Evolutionary conservation across 768 basidiomycete species (phyloP).

Genomic region (Sistotremastrum suecicum): DNA sequence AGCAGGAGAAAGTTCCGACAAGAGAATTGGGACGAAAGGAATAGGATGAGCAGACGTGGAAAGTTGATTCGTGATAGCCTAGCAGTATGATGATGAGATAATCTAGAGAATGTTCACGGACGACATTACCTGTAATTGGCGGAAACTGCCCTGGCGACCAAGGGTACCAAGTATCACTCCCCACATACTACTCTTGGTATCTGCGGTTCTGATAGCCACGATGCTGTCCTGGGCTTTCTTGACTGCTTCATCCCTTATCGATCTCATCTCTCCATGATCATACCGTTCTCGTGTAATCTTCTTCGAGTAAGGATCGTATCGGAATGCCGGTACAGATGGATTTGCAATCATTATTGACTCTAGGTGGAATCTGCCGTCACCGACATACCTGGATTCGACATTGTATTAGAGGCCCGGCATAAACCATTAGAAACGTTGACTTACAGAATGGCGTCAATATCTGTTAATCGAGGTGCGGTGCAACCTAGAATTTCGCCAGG

Average conservation of each 20-base stretch:
- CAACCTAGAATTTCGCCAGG: constrained; percentile 97
- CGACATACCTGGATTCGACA: constrained; percentile 60
- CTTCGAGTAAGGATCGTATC: constrained; percentile 98
- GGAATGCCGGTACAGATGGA: constrained; percentile 84
- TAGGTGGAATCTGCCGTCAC: constrained; percentile 95
- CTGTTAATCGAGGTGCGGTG: constrained; percentile 71
- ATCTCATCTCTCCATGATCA: constrained; percentile 77
- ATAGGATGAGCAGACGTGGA: constrained; percentile 36
- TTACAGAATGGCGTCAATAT: constrained; percentile 86
- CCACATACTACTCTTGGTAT: constrained; percentile 37
- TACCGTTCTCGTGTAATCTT: constrained; percentile 90
- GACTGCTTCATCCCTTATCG: constrained; percentile 60
- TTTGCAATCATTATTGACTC: constrained; percentile 99
- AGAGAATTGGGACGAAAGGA: constrained; percentile 78
- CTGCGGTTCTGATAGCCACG: constrained; percentile 13
- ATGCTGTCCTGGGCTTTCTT: constrained; percentile 58
- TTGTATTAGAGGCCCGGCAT: constrained; percentile 2
- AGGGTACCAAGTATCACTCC: constrained; percentile 89
- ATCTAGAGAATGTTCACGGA: neutral
- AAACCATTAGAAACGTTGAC: constrained; percentile 12
- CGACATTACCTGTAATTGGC: constrained; percentile 56
- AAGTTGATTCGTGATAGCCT: constrained; percentile 69
- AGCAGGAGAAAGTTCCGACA: constrained; percentile 94
- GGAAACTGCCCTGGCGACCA: constrained; percentile 86
- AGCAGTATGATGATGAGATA: neutral